These are phyloP conservation scores for Flueggea neowawraea DNA, from an alignment of 441 rosid genomes.

Conservation along the genomic window DNA sequence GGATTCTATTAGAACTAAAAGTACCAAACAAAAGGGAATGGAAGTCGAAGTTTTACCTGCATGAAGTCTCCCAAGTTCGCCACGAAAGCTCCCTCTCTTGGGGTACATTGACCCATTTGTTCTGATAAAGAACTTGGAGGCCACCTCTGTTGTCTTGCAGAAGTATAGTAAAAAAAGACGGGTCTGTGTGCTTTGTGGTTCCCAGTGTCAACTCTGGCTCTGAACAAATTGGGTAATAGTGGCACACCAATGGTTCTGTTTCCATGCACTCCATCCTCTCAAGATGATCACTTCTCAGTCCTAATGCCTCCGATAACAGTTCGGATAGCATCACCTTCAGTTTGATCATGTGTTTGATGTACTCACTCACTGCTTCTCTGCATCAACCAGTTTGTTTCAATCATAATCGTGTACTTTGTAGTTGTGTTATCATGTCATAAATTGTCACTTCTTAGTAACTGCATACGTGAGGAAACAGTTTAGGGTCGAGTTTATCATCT, in stretches of 20 bases:
- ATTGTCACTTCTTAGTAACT: constrained; percentile 24
- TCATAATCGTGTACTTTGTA: too few species aligned
- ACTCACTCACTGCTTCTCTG: constrained; percentile 42
- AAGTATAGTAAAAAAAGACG: constrained; percentile 42
- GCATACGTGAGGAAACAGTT: constrained; percentile 34
- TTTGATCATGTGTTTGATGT: constrained; percentile 29
- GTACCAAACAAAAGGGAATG: neutral
- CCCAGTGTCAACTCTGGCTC: constrained; percentile 53
- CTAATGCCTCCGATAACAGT: constrained; percentile 48
- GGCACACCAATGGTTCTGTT: constrained; percentile 38
- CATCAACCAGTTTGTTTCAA: neutral
- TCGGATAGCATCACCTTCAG: constrained; percentile 27
- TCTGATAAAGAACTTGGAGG: constrained; percentile 42
- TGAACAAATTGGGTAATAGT: constrained; percentile 55
- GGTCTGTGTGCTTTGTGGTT: constrained; percentile 46
- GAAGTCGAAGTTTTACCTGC: constrained; percentile 31
- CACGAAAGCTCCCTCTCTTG: constrained; percentile 32
- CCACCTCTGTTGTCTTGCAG: constrained; percentile 53
- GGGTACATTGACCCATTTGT: constrained; percentile 49
- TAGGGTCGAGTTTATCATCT: constrained; percentile 36
- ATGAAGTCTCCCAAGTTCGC: constrained; percentile 57
- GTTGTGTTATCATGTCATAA: too few species aligned
- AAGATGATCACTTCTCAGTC: constrained; percentile 33
- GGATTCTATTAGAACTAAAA: too few species aligned
- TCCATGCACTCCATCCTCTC: constrained; percentile 46